Conservation (phyloP, 73 alveolate genomes). For the Paramecium sexaurelia region DNA sequence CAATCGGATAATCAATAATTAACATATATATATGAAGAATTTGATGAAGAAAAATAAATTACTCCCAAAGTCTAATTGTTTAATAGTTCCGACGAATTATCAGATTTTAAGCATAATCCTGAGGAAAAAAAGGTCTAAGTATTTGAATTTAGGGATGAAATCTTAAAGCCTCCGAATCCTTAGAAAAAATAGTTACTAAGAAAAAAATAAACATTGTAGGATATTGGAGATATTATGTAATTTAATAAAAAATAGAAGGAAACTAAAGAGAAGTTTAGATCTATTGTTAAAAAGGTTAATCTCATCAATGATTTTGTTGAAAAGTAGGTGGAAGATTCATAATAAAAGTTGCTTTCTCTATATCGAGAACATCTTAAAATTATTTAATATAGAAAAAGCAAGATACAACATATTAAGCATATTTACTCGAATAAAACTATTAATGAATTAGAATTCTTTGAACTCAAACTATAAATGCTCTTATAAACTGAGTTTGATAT, state of each 20-base stretch:
- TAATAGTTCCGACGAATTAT: neutral
- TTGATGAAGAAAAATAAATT: neutral
- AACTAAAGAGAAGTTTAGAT: neutral
- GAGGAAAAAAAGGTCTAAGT: neutral
- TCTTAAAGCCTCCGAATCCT: neutral
- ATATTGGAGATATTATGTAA: neutral
- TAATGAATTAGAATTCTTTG: neutral
- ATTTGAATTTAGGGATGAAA: neutral
- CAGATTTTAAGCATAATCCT: neutral
- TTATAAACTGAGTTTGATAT: neutral
- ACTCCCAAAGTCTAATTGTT: neutral
- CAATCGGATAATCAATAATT: neutral
- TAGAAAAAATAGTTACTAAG: neutral
- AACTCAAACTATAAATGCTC: neutral
- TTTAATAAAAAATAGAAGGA: neutral
- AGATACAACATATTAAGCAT: neutral
- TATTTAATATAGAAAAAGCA: neutral
- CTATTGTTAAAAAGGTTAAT: neutral
- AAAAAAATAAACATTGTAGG: neutral
- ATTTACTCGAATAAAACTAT: neutral
- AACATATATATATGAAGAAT: conserved; percentile 1
- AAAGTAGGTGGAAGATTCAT: neutral
- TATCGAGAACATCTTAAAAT: neutral
- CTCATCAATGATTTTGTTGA: neutral
- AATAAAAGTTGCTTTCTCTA: neutral